Evolutionary conservation across 306 rosid genomes (phyloP).

Genomic region (Pterocarpus macrocarpus): DNA sequence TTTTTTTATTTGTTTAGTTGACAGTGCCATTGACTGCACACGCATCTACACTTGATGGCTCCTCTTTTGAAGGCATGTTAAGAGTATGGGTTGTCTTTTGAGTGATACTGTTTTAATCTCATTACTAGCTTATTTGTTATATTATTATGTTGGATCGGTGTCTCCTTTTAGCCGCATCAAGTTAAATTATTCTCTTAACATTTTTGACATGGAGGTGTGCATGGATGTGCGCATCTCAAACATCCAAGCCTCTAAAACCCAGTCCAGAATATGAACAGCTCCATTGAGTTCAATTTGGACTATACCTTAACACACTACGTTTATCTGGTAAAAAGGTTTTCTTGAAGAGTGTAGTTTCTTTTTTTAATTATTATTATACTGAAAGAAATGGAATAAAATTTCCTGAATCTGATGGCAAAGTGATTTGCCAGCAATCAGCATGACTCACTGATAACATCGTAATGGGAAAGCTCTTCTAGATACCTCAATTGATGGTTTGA

Average conservation of each 20-base stretch:
- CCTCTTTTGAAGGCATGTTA: not conserved
- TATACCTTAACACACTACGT: not conserved
- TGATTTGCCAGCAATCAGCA: not conserved
- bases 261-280: constrained; percentile 10
- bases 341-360: not conserved
- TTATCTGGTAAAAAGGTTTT: not conserved
- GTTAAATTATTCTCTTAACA: not conserved
- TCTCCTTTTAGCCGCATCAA: not conserved
- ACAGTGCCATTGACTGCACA: not conserved
- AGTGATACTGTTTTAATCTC: not conserved
- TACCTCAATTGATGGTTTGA: not conserved
- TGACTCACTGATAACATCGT: not conserved
- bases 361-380: not conserved
- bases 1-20: not conserved
- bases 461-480: not conserved
- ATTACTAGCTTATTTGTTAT: not conserved
- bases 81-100: too few species aligned
- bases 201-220: not conserved
- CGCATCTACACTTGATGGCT: not conserved
- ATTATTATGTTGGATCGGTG: not conserved
- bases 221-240: too few species aligned
- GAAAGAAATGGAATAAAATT: not conserved
- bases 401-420: not conserved
- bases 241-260: not conserved
- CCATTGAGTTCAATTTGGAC: not conserved